These are phyloP conservation scores for Fusarium sp. DNA, from an alignment of 2,329 filamentous ascomycete species.

Conservation along the genomic window DNA sequence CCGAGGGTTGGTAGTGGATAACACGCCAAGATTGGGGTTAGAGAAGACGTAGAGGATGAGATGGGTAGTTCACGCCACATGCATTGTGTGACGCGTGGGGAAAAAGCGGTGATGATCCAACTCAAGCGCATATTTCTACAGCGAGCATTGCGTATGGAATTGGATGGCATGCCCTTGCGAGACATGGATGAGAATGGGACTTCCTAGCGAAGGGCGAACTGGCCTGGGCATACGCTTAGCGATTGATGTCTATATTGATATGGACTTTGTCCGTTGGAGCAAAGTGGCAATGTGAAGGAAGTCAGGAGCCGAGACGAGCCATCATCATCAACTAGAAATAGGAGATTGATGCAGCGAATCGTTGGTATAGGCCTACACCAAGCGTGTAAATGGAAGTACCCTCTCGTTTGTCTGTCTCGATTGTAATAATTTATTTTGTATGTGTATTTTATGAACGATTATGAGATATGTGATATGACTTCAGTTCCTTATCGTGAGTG, in stretches of 20 bases:
- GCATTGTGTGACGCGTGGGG: conserved; percentile 5
- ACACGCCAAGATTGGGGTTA: background rate
- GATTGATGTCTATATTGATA: conserved; percentile 11
- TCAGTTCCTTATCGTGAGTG: background rate
- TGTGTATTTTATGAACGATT: conserved; percentile 6
- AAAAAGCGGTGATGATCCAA: conserved; percentile 24
- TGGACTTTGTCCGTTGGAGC: conserved; percentile 13
- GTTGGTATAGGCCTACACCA: conserved; percentile 25
- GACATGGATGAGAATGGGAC: conserved; percentile 14
- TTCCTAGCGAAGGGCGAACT: conserved; percentile 20
- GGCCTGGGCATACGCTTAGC: conserved; percentile 12
- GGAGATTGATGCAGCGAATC: conserved; percentile 10
- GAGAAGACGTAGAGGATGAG: background rate
- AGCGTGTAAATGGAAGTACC: conserved; percentile 37
- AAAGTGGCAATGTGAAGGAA: conserved; percentile 12
- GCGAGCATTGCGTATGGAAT: conserved; percentile 27
- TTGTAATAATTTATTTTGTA: conserved; percentile 44
- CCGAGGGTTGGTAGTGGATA: background rate
- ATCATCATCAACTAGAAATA: background rate
- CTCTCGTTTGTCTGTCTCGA: conserved; percentile 39
- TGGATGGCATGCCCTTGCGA: conserved; percentile 20
- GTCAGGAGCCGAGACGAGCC: conserved; percentile 10
- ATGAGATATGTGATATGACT: background rate
- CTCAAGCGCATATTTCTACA: conserved; percentile 27
- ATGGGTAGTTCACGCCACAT: conserved; percentile 13